Evolutionary conservation across 768 basidiomycete species (phyloP).

Genomic region (Pleurotus tuber-regium): DNA sequence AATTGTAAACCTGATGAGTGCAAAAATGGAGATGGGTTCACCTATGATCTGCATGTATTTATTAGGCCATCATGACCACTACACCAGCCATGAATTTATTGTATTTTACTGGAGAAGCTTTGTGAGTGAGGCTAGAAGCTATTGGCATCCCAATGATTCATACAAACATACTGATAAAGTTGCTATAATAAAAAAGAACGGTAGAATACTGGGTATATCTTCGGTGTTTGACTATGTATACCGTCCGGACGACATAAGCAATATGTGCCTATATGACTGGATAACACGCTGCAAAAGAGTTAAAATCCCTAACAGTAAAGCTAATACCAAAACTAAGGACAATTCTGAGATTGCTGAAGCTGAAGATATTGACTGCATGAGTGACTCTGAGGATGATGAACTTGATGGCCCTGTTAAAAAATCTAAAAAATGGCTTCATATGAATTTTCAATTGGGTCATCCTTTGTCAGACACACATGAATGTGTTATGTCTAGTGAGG

Average conservation of each 20-base stretch:
- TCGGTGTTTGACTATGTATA: conserved; percentile 16
- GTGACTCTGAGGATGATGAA: not conserved
- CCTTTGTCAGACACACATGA: conserved; percentile 13
- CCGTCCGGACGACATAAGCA: conserved; percentile 9
- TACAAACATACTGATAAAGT: conserved; percentile 17
- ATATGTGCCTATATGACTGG: conserved; percentile 18
- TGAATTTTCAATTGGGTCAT: conserved; percentile 8
- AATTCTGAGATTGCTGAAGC: not conserved
- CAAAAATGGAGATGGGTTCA: conserved; percentile 27
- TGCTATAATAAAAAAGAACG: conserved; percentile 16
- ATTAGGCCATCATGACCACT: conserved; percentile 25
- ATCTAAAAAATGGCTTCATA: not conserved
- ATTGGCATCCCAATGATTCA: conserved; percentile 13
- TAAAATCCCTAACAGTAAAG: not conserved
- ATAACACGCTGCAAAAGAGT: conserved; percentile 5
- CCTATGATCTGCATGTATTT: conserved; percentile 18
- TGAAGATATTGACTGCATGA: not conserved
- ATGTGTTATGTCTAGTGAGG: not conserved
- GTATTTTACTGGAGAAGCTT: conserved; percentile 11
- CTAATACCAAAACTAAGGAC: not conserved
- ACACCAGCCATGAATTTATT: conserved; percentile 21
- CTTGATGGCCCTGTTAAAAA: not conserved
- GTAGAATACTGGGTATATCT: conserved; percentile 19
- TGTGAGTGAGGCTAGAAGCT: conserved; percentile 16
- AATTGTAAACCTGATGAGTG: conserved; percentile 24